These are phyloP conservation scores for Casuarina glauca DNA, from an alignment of 306 rosid genomes.

Conservation along the genomic window DNA sequence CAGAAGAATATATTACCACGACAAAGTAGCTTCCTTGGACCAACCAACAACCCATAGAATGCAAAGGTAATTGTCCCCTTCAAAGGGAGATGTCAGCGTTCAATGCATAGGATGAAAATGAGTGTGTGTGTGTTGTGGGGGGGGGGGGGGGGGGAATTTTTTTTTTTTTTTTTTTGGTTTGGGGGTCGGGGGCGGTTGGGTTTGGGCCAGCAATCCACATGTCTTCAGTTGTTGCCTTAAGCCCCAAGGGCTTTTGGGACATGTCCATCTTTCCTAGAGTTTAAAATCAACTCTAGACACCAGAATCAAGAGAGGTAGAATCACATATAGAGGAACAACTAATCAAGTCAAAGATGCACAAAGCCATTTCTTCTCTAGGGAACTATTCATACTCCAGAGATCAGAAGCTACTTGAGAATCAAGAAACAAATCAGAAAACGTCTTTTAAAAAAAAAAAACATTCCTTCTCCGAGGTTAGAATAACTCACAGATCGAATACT, in stretches of 20 bases:
- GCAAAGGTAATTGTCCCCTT: neutral
- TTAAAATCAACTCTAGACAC: neutral
- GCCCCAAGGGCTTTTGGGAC: neutral
- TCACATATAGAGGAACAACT: neutral
- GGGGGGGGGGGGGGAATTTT: too few species aligned
- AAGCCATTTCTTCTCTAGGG: neutral
- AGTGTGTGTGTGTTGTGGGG: neutral
- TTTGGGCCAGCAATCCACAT: neutral
- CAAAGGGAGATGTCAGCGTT: neutral
- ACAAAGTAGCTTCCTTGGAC: neutral
- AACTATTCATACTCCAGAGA: constrained; percentile 2
- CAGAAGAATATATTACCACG: neutral
- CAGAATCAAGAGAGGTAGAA: neutral
- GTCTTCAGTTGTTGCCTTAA: neutral
- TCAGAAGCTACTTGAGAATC: constrained; percentile 5
- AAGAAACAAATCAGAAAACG: constrained; percentile 12
- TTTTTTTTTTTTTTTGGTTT: too few species aligned
- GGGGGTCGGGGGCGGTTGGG: too few species aligned
- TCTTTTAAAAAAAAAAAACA: constrained; percentile 5
- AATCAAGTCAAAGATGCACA: neutral
- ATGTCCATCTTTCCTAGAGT: neutral
- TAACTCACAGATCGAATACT: constrained; percentile 40
- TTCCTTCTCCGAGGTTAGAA: constrained; percentile 34
- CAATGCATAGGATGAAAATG: neutral
- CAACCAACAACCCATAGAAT: neutral